These are phyloP conservation scores for Parmelia sp. DNA, from an alignment of 495 filamentous ascomycete genomes.

Conservation along the genomic window DNA sequence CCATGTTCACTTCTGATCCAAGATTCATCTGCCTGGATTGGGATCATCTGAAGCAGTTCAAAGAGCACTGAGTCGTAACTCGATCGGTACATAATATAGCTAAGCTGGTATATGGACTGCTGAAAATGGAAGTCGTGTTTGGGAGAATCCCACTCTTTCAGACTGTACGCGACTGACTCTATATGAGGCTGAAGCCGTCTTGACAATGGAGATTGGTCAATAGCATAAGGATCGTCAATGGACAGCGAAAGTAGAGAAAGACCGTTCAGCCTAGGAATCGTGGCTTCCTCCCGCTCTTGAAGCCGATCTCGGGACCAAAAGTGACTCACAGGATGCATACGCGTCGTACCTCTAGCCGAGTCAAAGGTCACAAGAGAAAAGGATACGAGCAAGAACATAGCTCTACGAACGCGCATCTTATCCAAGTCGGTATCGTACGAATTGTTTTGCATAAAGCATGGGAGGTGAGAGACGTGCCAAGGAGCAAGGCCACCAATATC, in stretches of 20 bases:
- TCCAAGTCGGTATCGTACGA: neutral
- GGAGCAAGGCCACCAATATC: neutral
- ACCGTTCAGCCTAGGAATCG: neutral
- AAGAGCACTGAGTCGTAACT: neutral
- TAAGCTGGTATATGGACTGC: neutral
- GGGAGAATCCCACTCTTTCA: neutral
- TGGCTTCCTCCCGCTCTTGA: neutral
- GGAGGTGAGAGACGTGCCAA: neutral
- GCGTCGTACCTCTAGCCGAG: neutral
- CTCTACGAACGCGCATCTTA: neutral
- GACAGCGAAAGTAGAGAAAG: neutral
- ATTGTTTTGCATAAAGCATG: neutral
- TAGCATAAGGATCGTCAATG: neutral
- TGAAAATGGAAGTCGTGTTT: neutral
- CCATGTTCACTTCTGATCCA: neutral
- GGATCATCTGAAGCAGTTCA: neutral
- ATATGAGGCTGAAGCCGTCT: conserved; percentile 2
- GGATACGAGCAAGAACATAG: neutral
- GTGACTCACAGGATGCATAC: neutral
- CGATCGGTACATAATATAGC: neutral
- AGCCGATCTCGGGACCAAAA: neutral
- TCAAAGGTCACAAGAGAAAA: neutral
- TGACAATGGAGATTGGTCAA: neutral
- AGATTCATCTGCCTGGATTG: neutral
- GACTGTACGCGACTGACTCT: neutral